Evolutionary conservation across 1,284 basidiomycete species (phyloP), one percentile per base, ranked within the genome.

Genomic region (Boletellus deceptivus): DNA sequence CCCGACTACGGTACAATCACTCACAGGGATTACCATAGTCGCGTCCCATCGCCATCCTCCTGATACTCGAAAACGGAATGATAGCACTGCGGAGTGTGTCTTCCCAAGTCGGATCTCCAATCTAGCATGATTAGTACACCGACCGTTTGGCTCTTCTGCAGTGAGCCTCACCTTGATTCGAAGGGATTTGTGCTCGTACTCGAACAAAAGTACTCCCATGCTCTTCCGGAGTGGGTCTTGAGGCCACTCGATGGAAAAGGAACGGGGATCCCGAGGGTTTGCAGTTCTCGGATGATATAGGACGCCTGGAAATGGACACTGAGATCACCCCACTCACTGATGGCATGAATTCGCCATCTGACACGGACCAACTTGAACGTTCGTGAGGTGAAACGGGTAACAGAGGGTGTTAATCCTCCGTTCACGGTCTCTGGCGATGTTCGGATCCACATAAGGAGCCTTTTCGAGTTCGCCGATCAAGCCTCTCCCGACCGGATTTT

Each of bases 231-330:
- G 59, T 56, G 76, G 74, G 54, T 78, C 65, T 42, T 69, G 60
- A 44, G 77, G 72, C 78, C 79, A 88, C 69, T 89, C 87, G 7
- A 79, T 71, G 0, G 84, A 87, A 62, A 84, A 89, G 6, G 75
- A 71, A 17, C 34, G 34, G 14, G 75, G 70, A 13, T 61, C 60
- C 25, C 66, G 69, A 20, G 65, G 70, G 11, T 59, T 62, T 29
- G 69, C 66, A 29, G 63, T 63, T 33, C 52, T 58, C 17, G 59
- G 50, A 31, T 59, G 53, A 54, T 67, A 59, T 64, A 73, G 37
- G 17, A 18, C 6, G 17, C 43, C 43, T 45, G 14, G 24, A 4
- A 22, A 22, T 14, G 36, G 18, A 38, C 18, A 6, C 8, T 20
- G 22, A 35, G 31, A 33, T 20, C 29, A n/a, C 18, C 29, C 31